Base-by-base conservation (phyloP, 345 rosid species). In the Heritiera fomes region DNA sequence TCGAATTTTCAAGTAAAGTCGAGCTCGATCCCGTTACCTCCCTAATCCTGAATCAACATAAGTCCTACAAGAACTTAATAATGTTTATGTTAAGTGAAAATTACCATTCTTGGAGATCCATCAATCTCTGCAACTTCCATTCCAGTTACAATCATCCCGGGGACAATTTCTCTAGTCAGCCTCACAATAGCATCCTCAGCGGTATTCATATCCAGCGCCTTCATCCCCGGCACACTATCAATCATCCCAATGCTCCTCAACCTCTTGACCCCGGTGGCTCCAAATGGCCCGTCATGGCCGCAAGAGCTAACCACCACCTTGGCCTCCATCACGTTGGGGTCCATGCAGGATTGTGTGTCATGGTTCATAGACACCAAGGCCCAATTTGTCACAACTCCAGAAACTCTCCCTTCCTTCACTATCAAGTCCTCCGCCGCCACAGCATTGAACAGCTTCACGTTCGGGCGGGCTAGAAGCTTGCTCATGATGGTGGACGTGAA, bases 101-200 rank as follows among this genome's bases (percentile, higher is more conserved):
- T 81, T 49, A 94, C 97, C 98, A 92, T 96, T 84, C 99, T 87
- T 3, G 97, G 97, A n/a, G 98, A 82, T 3, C 99, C 98, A 77
- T 96, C 98, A 64, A 96, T 94, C 88, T 96, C 98, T 0, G 95
- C 97, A 77, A 96, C 99, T 85, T 96, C 98, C 99, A 94, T 96
- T 38, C 97, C 97, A 20, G 97, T 90, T 1, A 94, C 92, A 59
- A 94, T 94, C 98, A 96, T 94, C 34, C 98, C 98, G 6, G 97
- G 98, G 65, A 91, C 97, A 68, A 91, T 68, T 86, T 96, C 98
- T 75, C 95, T 88, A 1, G 98, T 92, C 82, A 94, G 83, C 77
- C 91, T 84, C 46, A 92, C 97, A 46, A 94, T 96, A 41, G 98
- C 97, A 72, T 96, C 99, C 84, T 96, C 98, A n/a, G 97, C 98